These are phyloP conservation scores for Cordyceps javanica DNA, from an alignment of 2,329 filamentous ascomycete species.

Conservation along the genomic window DNA sequence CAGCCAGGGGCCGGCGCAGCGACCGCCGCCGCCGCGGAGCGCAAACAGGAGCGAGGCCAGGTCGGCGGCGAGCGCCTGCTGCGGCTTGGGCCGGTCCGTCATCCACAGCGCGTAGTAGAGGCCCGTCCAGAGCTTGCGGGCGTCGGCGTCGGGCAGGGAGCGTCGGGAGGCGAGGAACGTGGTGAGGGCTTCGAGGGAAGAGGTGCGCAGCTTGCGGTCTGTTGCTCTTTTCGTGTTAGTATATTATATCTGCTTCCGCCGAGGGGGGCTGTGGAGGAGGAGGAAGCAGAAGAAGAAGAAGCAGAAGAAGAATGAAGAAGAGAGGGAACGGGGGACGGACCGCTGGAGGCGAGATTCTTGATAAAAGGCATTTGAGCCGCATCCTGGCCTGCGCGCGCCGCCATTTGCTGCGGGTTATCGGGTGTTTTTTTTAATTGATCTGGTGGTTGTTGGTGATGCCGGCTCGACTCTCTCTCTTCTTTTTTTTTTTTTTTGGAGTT, in stretches of 20 bases:
- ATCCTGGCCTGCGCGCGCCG: slow-evolving; percentile 25
- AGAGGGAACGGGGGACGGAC: slow-evolving; percentile 44
- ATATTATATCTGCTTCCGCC: no score
- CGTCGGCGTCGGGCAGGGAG: slow-evolving; percentile 59
- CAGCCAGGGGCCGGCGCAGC: slow-evolving; percentile 42
- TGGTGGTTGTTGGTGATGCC: background rate
- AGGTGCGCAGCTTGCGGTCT: slow-evolving; percentile 75
- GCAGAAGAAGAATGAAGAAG: background rate
- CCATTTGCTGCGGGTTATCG: slow-evolving; percentile 25
- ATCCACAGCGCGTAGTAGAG: slow-evolving; percentile 93
- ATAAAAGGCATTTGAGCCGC: slow-evolving; percentile 64
- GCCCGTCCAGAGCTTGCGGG: slow-evolving; percentile 89
- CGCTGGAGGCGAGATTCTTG: slow-evolving; percentile 76
- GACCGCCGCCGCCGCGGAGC: slow-evolving; percentile 39
- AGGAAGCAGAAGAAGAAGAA: no score
- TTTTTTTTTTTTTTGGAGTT: slow-evolving; percentile 11
- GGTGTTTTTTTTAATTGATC: slow-evolving; percentile 13
- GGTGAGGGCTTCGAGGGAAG: slow-evolving; percentile 69
- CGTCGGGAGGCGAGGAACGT: slow-evolving; percentile 64
- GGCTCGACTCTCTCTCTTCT: background rate
- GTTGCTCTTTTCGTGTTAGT: no score
- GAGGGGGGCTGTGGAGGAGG: background rate
- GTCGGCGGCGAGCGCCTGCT: slow-evolving; percentile 74
- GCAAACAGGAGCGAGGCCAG: slow-evolving; percentile 61
- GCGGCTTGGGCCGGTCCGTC: slow-evolving; percentile 80